phyloP scores from a whole-genome alignment of 2,329 filamentous ascomycete genomes.

The Claviceps digitariae region DNA sequence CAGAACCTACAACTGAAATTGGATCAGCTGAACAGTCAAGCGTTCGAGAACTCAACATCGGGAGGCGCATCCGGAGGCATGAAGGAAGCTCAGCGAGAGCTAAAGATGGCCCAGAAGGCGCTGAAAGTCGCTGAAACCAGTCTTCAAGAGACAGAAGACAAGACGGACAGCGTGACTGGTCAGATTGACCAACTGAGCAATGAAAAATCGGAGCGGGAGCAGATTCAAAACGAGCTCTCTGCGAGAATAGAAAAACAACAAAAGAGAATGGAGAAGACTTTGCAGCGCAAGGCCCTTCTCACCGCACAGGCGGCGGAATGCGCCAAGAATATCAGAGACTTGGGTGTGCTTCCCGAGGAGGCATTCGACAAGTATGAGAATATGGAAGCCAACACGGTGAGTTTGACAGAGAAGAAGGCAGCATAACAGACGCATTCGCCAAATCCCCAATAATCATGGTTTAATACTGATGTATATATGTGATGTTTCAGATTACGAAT shows the following conservation, averaged over 20 bases:
- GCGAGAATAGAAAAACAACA: constrained; percentile 72
- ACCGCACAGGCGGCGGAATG: constrained; percentile 67
- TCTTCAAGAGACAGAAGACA: constrained; percentile 59
- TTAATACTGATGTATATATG: constrained; percentile 5
- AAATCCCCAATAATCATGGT: neutral
- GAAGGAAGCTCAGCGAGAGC: constrained; percentile 66
- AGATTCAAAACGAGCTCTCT: constrained; percentile 62
- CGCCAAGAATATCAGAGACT: constrained; percentile 76
- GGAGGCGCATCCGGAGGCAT: constrained; percentile 52
- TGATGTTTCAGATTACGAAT: constrained; percentile 33
- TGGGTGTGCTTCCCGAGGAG: constrained; percentile 87
- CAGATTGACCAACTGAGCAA: constrained; percentile 43
- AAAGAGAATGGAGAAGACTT: constrained; percentile 81
- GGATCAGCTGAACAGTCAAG: constrained; percentile 69
- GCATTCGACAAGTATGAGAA: constrained; percentile 84
- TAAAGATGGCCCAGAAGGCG: constrained; percentile 61
- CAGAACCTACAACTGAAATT: constrained; percentile 79
- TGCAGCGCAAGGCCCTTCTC: constrained; percentile 73
- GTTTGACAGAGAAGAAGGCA: constrained; percentile 12
- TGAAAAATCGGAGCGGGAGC: constrained; percentile 49
- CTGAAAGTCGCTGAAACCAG: constrained; percentile 54
- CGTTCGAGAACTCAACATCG: constrained; percentile 49
- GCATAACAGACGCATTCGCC: neutral
- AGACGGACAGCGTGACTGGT: constrained; percentile 42
- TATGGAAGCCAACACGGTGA: constrained; percentile 63